phyloP scores from a whole-genome alignment of 805 yeast genomes.

The Blastobotrys peoriensis region DNA sequence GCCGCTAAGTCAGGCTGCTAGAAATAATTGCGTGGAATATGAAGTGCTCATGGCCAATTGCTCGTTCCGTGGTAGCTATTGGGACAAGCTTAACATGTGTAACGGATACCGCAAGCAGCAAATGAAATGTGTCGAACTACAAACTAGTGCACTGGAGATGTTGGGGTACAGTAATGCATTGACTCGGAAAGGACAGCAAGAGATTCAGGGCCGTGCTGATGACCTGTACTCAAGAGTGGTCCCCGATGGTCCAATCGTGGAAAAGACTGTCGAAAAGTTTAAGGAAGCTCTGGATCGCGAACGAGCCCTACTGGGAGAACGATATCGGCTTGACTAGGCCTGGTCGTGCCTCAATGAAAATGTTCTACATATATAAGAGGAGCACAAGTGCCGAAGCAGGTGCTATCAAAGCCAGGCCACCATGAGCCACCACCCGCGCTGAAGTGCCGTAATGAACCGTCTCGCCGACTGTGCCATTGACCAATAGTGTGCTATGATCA shows the following conservation, averaged over 20 bases:
- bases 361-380: too few species aligned
- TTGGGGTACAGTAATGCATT: slow-evolving; percentile 21
- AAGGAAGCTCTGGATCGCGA: slow-evolving; percentile 13
- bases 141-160: slow-evolving; percentile 23
- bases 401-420: too few species aligned
- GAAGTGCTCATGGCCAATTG: slow-evolving; percentile 25
- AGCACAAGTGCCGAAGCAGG: too few species aligned
- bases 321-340: background rate
- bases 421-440: too few species aligned
- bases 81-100: slow-evolving; percentile 23
- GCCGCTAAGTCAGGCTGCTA: slow-evolving; percentile 22
- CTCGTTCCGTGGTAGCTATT: slow-evolving; percentile 21
- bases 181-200: slow-evolving; percentile 11
- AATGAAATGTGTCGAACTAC: slow-evolving; percentile 26
- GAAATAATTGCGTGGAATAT: slow-evolving; percentile 30
- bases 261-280: slow-evolving; percentile 18
- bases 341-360: too few species aligned
- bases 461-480: background rate
- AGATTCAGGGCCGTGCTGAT: slow-evolving; percentile 25
- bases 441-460: background rate
- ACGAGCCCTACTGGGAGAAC: background rate
- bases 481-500: background rate
- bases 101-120: slow-evolving; percentile 20
- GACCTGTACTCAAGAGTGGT: slow-evolving; percentile 24
- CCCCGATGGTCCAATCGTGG: slow-evolving; percentile 21